These are phyloP conservation scores for Aureobasidium lini DNA, from an alignment of 2,329 filamentous ascomycete genomes.

Conservation along the genomic window DNA sequence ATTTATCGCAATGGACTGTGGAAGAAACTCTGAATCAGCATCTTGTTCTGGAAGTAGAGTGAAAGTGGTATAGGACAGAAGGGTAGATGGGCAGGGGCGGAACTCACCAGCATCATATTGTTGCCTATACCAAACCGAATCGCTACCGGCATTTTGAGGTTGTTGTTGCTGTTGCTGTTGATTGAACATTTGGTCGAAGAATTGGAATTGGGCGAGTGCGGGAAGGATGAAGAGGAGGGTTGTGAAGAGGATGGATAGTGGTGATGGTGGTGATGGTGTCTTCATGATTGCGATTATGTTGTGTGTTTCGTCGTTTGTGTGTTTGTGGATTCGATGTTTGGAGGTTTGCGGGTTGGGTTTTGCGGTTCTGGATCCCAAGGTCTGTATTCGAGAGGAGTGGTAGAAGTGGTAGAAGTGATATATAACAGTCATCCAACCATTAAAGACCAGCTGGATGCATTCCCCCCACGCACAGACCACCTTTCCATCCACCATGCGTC, in stretches of 20 bases:
- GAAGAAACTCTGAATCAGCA: background rate
- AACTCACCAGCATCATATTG: constrained; percentile 58
- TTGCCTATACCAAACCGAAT: constrained; percentile 70
- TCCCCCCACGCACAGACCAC: background rate
- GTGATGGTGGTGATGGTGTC: constrained; percentile 13
- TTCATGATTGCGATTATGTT: background rate
- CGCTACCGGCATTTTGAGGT: constrained; percentile 74
- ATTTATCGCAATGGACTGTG: constrained; percentile 78
- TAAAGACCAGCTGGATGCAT: background rate
- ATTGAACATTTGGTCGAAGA: constrained; percentile 97
- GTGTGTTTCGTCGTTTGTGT: background rate
- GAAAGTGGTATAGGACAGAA: too few relatives aligned
- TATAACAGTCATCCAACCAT: background rate
- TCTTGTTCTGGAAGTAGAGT: too few relatives aligned
- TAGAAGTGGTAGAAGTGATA: background rate
- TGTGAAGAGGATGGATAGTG: constrained; percentile 26
- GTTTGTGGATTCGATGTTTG: background rate
- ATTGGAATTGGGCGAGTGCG: constrained; percentile 77
- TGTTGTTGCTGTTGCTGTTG: constrained; percentile 51
- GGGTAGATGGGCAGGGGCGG: background rate
- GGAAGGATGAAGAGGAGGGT: constrained; percentile 53
- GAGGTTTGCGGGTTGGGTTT: too few relatives aligned
- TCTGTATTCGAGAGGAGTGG: too few relatives aligned
- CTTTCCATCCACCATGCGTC: background rate
- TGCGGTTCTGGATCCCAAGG: too few relatives aligned